phyloP scores from a whole-genome alignment of 371 early-diverging fungal genomes.

The Dinochytrium kinnereticum region DNA sequence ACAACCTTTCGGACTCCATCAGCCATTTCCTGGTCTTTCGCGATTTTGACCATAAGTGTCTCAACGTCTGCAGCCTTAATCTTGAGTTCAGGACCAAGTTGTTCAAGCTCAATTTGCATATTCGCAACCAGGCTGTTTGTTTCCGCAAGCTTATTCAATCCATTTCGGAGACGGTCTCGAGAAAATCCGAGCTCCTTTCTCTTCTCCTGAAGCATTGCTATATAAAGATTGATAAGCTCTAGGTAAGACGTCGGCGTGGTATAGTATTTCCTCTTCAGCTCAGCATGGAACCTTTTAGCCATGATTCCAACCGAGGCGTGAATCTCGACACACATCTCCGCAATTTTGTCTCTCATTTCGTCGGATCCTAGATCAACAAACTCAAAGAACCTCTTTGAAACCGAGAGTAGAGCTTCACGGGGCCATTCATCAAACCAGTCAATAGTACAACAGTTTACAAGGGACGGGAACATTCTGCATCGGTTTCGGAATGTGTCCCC shows the following conservation, averaged over 20 bases:
- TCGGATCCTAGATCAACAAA: slow-evolving; percentile 60
- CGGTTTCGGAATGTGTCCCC: slow-evolving; percentile 62
- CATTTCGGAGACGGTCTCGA: slow-evolving; percentile 55
- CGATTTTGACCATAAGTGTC: slow-evolving; percentile 61
- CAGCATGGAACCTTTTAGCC: slow-evolving; percentile 55
- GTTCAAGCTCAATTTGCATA: slow-evolving; percentile 61
- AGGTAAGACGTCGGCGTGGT: slow-evolving; percentile 63
- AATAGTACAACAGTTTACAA: slow-evolving; percentile 66
- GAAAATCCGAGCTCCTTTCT: slow-evolving; percentile 55
- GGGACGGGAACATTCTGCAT: slow-evolving; percentile 63
- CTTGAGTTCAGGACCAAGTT: slow-evolving; percentile 59
- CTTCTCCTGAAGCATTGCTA: slow-evolving; percentile 60
- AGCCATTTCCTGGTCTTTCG: slow-evolving; percentile 62
- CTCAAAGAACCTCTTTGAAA: slow-evolving; percentile 57
- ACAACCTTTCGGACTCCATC: slow-evolving; percentile 61
- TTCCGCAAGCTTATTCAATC: slow-evolving; percentile 57
- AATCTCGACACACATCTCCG: slow-evolving; percentile 60
- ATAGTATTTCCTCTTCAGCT: slow-evolving; percentile 60
- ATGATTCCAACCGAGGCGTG: slow-evolving; percentile 57
- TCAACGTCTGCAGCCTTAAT: slow-evolving; percentile 57
- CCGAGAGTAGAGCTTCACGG: slow-evolving; percentile 57
- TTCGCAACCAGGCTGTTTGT: slow-evolving; percentile 61
- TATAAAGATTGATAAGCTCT: slow-evolving; percentile 63
- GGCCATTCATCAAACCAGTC: slow-evolving; percentile 71
- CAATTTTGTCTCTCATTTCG: slow-evolving; percentile 57